A percentile compares a stretch with the other conserved stretches of the same genome.
These are phyloP conservation scores for Coleophoma eucalyptorum DNA, from an alignment of 2,329 filamentous ascomycete species.

Conservation along the genomic window DNA sequence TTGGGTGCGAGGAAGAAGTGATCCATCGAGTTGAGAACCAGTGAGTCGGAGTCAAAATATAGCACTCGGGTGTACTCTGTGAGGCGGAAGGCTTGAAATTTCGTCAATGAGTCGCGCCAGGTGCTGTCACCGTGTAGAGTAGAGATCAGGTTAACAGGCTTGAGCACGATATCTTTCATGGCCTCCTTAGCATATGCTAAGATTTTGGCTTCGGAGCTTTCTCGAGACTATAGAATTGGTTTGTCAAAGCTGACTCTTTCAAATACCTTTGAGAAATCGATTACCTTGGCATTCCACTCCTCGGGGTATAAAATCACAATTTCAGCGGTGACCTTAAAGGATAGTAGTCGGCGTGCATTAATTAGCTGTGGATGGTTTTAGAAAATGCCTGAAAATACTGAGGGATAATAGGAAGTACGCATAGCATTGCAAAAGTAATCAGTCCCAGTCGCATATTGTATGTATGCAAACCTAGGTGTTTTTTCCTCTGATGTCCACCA, in stretches of 20 bases:
- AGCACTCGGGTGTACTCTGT: neutral
- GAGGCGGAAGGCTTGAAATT: neutral
- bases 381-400: no score
- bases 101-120: neutral
- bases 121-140: neutral
- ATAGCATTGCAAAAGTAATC: slow-evolving; percentile 1
- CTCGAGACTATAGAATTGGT: no score
- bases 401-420: no score
- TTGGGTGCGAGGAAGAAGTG: neutral
- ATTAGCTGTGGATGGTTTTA: neutral
- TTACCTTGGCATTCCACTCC: neutral
- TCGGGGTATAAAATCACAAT: neutral
- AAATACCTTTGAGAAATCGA: no score
- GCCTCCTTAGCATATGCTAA: no score
- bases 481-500: neutral
- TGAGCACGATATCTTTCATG: no score
- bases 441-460: neutral
- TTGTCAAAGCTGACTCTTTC: no score
- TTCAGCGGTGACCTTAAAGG: neutral
- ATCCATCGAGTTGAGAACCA: neutral
- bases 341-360: neutral
- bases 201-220: no score
- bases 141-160: neutral
- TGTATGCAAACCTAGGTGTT: neutral
- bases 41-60: neutral